These are phyloP conservation scores for Gilbertella persicaria DNA, from an alignment of 371 early-diverging fungal genomes.

Conservation along the genomic window DNA sequence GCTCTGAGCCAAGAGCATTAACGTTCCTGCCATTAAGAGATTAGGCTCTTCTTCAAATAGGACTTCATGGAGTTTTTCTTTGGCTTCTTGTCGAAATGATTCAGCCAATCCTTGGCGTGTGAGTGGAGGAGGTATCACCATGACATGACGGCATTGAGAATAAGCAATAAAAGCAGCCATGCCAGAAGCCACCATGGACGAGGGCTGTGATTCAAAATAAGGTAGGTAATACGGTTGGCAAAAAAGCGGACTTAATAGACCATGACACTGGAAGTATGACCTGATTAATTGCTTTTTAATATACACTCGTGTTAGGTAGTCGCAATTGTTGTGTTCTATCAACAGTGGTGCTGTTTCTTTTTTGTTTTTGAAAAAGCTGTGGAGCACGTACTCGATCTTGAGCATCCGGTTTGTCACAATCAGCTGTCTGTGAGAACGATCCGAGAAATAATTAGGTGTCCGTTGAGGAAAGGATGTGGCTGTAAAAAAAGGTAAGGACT, in stretches of 20 bases:
- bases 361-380: conserved; percentile 26
- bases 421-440: conserved; percentile 16
- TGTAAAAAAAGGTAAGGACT: conserved; percentile 27
- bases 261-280: conserved; percentile 31
- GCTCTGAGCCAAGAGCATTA: conserved; percentile 28
- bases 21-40: conserved; percentile 23
- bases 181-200: conserved; percentile 31
- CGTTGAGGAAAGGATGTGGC: conserved; percentile 14
- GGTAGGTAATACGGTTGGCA: conserved; percentile 27
- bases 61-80: conserved; percentile 24
- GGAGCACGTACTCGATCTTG: conserved; percentile 29
- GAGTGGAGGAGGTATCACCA: conserved; percentile 5
- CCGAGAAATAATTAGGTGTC: conserved; percentile 28
- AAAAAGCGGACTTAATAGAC: conserved; percentile 24
- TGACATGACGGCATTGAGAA: conserved; percentile 34
- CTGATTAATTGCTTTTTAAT: conserved; percentile 21
- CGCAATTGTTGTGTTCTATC: neutral
- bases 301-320: conserved; percentile 2
- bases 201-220: conserved; percentile 17
- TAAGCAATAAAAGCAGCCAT: conserved; percentile 31
- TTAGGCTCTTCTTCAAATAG: conserved; percentile 40
- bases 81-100: conserved; percentile 30
- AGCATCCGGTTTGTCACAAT: conserved; percentile 34
- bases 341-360: conserved; percentile 1
- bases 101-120: conserved; percentile 29